phyloP scores from a whole-genome alignment of 2,329 filamentous ascomycete genomes.

The Pseudopithomyces maydicus region DNA sequence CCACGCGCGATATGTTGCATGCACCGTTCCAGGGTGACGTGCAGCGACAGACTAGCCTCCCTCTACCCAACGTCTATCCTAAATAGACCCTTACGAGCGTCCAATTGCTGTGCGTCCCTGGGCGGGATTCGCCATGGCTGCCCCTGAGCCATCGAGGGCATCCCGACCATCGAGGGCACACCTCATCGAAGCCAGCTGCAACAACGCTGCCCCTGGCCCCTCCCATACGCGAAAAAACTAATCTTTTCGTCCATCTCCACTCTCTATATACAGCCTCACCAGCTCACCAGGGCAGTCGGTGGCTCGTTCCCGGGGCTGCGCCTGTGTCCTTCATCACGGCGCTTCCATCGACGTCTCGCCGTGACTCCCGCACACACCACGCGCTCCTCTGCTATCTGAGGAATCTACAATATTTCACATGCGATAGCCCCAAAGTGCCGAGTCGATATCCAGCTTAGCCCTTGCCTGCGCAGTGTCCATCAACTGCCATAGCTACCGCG shows the following conservation, averaged over 20 bases:
- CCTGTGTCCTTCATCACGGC: too few species aligned
- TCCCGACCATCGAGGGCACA: not conserved
- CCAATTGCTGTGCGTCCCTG: not conserved
- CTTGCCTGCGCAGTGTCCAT: not conserved
- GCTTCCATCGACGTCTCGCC: too few species aligned
- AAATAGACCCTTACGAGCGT: not conserved
- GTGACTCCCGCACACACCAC: too few species aligned
- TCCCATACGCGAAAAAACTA: not conserved
- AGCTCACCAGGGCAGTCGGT: too few species aligned
- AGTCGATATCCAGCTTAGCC: not conserved
- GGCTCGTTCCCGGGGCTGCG: too few species aligned
- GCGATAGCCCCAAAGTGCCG: not conserved
- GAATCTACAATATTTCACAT: too few species aligned
- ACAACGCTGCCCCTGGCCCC: not conserved
- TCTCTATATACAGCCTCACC: not conserved
- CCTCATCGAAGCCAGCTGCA: not conserved
- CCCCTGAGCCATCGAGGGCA: not conserved
- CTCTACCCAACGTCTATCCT: not conserved
- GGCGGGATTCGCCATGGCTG: not conserved
- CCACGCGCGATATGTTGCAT: constrained; percentile 21
- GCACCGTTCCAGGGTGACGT: constrained; percentile 15
- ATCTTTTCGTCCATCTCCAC: not conserved
- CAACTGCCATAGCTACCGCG: not conserved
- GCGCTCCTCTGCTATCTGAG: too few species aligned
- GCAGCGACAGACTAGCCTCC: constrained; percentile 6